Evolutionary conservation across 139 green algal genomes (phyloP).

Genomic region (Chlamydomonas eustigma): DNA sequence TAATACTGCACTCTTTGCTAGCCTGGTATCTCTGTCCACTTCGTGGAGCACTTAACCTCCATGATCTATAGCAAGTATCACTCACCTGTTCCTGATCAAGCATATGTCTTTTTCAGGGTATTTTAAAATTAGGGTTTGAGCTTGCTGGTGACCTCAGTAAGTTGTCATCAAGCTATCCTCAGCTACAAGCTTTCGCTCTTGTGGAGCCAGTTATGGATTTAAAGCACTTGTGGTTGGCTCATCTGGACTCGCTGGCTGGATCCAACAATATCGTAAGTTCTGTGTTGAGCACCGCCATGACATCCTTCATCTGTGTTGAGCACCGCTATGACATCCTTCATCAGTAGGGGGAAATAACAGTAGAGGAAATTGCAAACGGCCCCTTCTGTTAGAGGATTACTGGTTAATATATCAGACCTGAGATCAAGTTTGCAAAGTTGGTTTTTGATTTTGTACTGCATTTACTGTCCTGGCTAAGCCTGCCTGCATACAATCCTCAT

Average conservation of each 20-base stretch:
- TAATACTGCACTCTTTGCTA: no score
- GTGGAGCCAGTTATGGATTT: conserved; percentile 45
- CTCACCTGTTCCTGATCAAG: not conserved
- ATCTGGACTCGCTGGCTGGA: not conserved
- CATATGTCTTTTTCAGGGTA: not conserved
- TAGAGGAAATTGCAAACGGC: no score
- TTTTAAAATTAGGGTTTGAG: conserved; percentile 41
- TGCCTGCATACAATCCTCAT: no score
- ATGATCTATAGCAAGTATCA: not conserved
- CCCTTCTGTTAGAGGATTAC: no score
- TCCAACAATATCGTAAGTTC: not conserved
- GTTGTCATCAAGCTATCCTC: conserved; percentile 46
- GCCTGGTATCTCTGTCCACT: not conserved
- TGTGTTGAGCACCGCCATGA: no score
- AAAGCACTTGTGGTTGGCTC: conserved; percentile 31
- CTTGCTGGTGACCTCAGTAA: conserved; percentile 48
- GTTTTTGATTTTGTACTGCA: no score
- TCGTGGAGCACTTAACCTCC: not conserved
- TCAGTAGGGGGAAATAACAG: no score
- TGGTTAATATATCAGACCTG: no score
- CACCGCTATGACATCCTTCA: no score
- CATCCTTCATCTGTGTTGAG: no score
- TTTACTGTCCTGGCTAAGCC: no score
- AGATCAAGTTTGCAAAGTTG: no score
- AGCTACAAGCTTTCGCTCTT: conserved; percentile 26